Percentiles rank a stretch among this genome's conserved stretches.
Conservation (phyloP, 352 stramenopile species). For the Phytophthora pini region DNA sequence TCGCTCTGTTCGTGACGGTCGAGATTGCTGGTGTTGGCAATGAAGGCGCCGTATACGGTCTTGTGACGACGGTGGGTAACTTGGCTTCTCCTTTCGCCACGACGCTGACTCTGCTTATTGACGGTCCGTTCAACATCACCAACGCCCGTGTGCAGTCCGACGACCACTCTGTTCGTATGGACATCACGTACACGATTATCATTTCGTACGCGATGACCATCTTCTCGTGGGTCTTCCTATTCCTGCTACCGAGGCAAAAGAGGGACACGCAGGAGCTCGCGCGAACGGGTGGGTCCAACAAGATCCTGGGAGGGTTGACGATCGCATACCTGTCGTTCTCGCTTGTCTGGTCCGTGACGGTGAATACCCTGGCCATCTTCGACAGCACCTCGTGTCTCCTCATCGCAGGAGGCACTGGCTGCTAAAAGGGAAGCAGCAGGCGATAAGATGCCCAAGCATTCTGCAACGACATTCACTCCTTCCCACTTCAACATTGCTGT, state of each 20-base stretch:
- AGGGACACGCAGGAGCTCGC: constrained; percentile 20
- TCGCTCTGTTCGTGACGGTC: constrained; percentile 26
- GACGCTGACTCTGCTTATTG: constrained; percentile 20
- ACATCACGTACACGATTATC: constrained; percentile 28
- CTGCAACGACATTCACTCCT: neutral
- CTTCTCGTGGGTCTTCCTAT: constrained; percentile 28
- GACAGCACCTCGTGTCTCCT: constrained; percentile 26
- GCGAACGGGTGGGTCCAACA: constrained; percentile 13
- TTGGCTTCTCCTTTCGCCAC: constrained; percentile 21
- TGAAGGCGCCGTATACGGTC: constrained; percentile 24
- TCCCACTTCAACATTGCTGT: constrained; percentile 4
- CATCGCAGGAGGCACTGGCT: constrained; percentile 14
- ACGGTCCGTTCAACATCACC: constrained; percentile 24
- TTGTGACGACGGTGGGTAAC: constrained; percentile 23
- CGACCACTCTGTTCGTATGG: constrained; percentile 15
- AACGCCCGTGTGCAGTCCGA: constrained; percentile 17
- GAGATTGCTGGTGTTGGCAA: constrained; percentile 25
- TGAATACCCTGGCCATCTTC: constrained; percentile 29
- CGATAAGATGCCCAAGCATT: neutral
- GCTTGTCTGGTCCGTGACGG: constrained; percentile 20
- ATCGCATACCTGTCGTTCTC: constrained; percentile 21
- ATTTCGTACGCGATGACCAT: constrained; percentile 25
- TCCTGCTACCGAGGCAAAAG: constrained; percentile 26
- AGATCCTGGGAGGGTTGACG: constrained; percentile 14
- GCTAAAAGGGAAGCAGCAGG: constrained; percentile 1